Conservation (phyloP, 345 rosid genomes). For the Gossypium turneri region DNA sequence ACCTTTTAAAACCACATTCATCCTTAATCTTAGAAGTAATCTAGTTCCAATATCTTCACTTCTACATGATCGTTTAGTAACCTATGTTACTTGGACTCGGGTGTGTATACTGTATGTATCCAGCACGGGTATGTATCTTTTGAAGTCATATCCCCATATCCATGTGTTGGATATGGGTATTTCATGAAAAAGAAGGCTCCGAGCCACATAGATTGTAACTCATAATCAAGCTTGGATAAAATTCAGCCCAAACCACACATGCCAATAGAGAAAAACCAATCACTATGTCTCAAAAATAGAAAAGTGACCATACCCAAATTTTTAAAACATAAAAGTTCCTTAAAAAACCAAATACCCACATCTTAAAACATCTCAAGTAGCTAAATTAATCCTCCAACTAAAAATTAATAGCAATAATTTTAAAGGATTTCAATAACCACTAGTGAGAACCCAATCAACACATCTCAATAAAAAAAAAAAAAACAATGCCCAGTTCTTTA, state of each 20-base stretch:
- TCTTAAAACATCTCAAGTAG: neutral
- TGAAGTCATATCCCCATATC: too few species aligned
- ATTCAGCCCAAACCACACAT: neutral
- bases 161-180: too few species aligned
- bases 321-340: neutral
- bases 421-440: neutral
- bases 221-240: neutral
- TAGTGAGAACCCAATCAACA: neutral
- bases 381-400: neutral
- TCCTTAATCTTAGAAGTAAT: neutral
- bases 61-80: neutral
- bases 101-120: too few species aligned
- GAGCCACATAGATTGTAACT: neutral
- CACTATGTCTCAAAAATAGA: neutral
- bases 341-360: neutral
- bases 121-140: too few species aligned
- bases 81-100: too few species aligned
- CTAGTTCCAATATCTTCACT: neutral
- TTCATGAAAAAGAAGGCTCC: too few species aligned
- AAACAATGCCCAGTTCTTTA: slow-evolving; percentile 4
- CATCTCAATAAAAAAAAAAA: neutral
- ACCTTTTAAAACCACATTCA: neutral
- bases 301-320: neutral
- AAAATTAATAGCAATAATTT: too few species aligned
- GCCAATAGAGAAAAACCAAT: neutral